phyloP scores from a whole-genome alignment of 352 stramenopile genomes.

The Globisporangium sylvaticum region DNA sequence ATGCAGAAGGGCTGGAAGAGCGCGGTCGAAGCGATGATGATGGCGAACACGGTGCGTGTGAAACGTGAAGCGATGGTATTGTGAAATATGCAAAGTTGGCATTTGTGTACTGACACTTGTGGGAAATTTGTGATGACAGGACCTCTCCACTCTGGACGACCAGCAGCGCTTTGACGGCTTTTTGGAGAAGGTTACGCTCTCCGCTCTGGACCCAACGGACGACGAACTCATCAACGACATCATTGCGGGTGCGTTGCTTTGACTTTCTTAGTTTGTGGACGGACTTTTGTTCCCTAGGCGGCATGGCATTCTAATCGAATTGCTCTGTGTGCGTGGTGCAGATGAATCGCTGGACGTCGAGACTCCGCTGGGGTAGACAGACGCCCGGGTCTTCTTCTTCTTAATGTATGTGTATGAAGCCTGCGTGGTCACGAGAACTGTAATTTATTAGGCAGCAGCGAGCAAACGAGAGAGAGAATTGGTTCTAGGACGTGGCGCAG shows the following conservation, averaged over 20 bases:
- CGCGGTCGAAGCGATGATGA: slow-evolving; percentile 82
- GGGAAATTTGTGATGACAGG: slow-evolving; percentile 21
- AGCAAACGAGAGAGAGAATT: not conserved
- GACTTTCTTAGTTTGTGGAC: not conserved
- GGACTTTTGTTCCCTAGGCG: not conserved
- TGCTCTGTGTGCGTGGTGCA: slow-evolving; percentile 1
- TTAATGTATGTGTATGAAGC: slow-evolving; percentile 2
- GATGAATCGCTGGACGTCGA: slow-evolving; percentile 21
- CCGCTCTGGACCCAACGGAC: slow-evolving; percentile 54
- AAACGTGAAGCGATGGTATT: no score
- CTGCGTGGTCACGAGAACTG: slow-evolving; percentile 4
- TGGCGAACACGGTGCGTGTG: slow-evolving; percentile 58
- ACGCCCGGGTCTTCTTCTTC: not conserved
- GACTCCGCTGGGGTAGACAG: slow-evolving; percentile 16
- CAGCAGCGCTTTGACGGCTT: slow-evolving; percentile 61
- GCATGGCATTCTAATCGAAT: not conserved
- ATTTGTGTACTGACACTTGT: not conserved
- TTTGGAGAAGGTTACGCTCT: slow-evolving; percentile 59
- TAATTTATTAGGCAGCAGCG: slow-evolving; percentile 15
- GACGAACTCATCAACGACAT: slow-evolving; percentile 38
- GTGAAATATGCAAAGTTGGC: not conserved
- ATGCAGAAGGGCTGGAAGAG: slow-evolving; percentile 89
- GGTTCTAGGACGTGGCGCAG: not conserved
- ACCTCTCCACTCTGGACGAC: slow-evolving; percentile 47
- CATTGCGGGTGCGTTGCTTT: slow-evolving; percentile 10